Percentiles rank a stretch among this genome's conserved stretches.
These are phyloP conservation scores for Phaseolus lunatus DNA, from an alignment of 306 rosid species.

Conservation along the genomic window DNA sequence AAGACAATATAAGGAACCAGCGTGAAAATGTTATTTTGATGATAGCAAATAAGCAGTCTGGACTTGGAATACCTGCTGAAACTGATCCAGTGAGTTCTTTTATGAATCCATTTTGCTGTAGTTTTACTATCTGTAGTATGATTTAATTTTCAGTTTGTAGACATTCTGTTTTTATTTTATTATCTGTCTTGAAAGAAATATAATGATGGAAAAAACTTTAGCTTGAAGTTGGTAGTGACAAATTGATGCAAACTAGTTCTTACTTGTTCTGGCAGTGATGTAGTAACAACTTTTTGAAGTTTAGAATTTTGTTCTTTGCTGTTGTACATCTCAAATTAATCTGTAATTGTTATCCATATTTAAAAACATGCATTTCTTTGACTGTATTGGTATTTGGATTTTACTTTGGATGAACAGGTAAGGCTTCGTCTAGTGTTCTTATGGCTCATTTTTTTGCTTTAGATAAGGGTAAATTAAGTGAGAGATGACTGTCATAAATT, in stretches of 20 bases:
- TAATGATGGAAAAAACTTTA: slow-evolving; percentile 22
- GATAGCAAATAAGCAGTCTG: slow-evolving; percentile 90
- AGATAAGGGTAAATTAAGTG: not conserved
- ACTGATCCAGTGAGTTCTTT: slow-evolving; percentile 81
- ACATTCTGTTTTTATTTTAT: slow-evolving; percentile 15
- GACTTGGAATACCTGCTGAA: slow-evolving; percentile 65
- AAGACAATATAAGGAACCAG: slow-evolving; percentile 87
- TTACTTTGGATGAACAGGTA: not conserved
- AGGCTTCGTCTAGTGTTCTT: not conserved
- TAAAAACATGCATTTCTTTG: slow-evolving; percentile 9
- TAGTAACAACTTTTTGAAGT: slow-evolving; percentile 22
- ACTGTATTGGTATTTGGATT: slow-evolving; percentile 2
- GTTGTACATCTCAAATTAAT: slow-evolving; percentile 18
- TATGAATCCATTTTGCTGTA: slow-evolving; percentile 30
- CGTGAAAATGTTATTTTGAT: slow-evolving; percentile 88
- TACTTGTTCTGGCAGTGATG: slow-evolving; percentile 1
- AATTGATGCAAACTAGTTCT: slow-evolving; percentile 8
- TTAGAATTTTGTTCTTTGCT: slow-evolving; percentile 8
- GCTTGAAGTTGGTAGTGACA: not conserved
- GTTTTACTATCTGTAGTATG: slow-evolving; percentile 2
- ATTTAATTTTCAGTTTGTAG: slow-evolving; percentile 34
- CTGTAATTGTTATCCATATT: slow-evolving; percentile 14
- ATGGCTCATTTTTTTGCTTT: not conserved
- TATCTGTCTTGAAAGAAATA: not conserved
- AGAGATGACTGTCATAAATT: not conserved